These are phyloP conservation scores for Allodekkera sacchari DNA, from an alignment of 805 yeast species.

Conservation along the genomic window DNA sequence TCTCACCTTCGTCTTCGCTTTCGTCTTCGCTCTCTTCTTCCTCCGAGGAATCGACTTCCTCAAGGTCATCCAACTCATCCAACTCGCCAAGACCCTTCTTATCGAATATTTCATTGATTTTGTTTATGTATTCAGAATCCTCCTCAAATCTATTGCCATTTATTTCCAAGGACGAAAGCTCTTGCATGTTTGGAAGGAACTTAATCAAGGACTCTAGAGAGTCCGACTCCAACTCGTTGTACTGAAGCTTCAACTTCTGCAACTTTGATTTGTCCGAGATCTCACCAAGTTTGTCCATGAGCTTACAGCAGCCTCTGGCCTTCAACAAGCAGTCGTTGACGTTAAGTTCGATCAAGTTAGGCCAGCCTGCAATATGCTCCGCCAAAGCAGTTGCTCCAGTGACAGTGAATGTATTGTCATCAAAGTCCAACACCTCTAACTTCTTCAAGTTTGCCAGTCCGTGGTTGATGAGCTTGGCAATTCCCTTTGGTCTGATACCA, in stretches of 20 bases:
- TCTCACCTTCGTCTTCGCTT: constrained; percentile 47
- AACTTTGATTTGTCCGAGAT: constrained; percentile 31
- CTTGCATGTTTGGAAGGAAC: constrained; percentile 48
- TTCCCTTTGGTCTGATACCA: constrained; percentile 94
- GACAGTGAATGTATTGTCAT: constrained; percentile 88
- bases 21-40: constrained; percentile 59
- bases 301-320: constrained; percentile 58
- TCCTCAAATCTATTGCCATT: constrained; percentile 93
- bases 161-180: constrained; percentile 62
- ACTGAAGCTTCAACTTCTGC: constrained; percentile 65
- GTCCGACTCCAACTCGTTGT: constrained; percentile 70
- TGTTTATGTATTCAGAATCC: constrained; percentile 63
- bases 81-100: constrained; percentile 72
- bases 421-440: constrained; percentile 71
- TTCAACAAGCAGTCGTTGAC: constrained; percentile 86
- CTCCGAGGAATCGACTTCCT: constrained; percentile 66
- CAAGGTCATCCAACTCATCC: constrained; percentile 92
- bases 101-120: constrained; percentile 54
- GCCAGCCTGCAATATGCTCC: constrained; percentile 54
- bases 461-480: constrained; percentile 58
- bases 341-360: constrained; percentile 62
- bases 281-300: constrained; percentile 39
- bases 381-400: constrained; percentile 62
- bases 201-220: constrained; percentile 53
- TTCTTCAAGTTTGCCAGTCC: constrained; percentile 60